These are phyloP conservation scores for Hyphodiscus hymeniophilus DNA, from an alignment of 495 filamentous ascomycete species.

Conservation along the genomic window DNA sequence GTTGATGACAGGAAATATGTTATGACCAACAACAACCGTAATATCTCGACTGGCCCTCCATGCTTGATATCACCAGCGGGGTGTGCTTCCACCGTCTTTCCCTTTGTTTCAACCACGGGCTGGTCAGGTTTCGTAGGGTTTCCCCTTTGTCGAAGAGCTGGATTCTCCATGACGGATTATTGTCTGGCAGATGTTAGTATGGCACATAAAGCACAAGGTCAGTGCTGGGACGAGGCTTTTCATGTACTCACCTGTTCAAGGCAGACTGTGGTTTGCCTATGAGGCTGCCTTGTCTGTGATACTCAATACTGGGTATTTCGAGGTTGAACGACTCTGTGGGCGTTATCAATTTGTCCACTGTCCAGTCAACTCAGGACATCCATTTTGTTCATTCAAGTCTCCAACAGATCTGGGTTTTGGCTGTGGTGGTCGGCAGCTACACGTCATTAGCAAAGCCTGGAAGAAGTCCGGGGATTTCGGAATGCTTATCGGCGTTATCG, in stretches of 20 bases:
- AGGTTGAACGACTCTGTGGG: background rate
- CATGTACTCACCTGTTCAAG: constrained; percentile 1
- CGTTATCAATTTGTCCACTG: background rate
- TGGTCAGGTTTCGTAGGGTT: background rate
- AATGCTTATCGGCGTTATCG: constrained; percentile 8
- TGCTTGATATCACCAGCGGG: constrained; percentile 62
- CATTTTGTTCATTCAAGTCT: background rate
- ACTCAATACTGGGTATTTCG: background rate
- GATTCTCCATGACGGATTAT: constrained; percentile 10
- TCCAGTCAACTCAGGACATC: background rate
- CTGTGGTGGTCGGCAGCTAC: no score
- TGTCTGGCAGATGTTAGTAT: background rate
- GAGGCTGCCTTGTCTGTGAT: background rate
- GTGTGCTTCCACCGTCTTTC: constrained; percentile 28
- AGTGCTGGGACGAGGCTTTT: background rate
- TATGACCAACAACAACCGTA: constrained; percentile 54
- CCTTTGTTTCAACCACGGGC: background rate
- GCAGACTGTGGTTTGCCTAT: constrained; percentile 15
- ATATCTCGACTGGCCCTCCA: constrained; percentile 52
- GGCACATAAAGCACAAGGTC: no score
- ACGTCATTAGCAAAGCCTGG: no score
- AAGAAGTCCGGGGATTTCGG: no score
- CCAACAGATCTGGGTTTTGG: background rate
- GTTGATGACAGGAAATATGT: constrained; percentile 53
- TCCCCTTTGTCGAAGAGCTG: constrained; percentile 12